These are phyloP conservation scores for Rhizopus stolonifer DNA, from an alignment of 371 early-diverging fungal species.

Conservation along the genomic window DNA sequence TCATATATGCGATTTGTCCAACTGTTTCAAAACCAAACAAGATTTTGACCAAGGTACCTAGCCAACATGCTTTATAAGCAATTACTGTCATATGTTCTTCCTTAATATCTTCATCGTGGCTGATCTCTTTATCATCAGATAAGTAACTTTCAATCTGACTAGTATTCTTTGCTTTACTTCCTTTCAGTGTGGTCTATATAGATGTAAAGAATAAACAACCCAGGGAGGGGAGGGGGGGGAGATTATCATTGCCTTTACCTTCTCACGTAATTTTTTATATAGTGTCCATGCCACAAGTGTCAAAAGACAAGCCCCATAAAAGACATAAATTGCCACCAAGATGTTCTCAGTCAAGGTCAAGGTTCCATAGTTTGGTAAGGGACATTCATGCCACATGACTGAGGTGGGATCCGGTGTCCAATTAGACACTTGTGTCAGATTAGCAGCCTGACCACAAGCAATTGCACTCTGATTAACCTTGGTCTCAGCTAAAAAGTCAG, in stretches of 20 bases:
- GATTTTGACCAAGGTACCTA: slow-evolving; percentile 29
- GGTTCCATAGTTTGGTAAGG: slow-evolving; percentile 38
- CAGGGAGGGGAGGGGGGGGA: too few relatives aligned
- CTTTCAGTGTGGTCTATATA: too few relatives aligned
- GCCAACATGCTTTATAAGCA: slow-evolving; percentile 34
- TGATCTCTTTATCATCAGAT: background rate
- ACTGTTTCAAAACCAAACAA: slow-evolving; percentile 35
- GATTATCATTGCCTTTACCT: background rate
- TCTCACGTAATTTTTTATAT: slow-evolving; percentile 53
- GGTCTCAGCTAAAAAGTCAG: slow-evolving; percentile 40
- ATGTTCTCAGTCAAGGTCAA: slow-evolving; percentile 37
- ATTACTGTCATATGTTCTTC: slow-evolving; percentile 39
- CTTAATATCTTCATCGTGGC: too few relatives aligned
- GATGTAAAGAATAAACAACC: too few relatives aligned
- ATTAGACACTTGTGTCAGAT: slow-evolving; percentile 24
- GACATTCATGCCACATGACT: slow-evolving; percentile 54
- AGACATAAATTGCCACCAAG: slow-evolving; percentile 47
- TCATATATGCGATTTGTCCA: slow-evolving; percentile 40
- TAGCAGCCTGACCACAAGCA: slow-evolving; percentile 34
- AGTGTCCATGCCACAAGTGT: slow-evolving; percentile 52
- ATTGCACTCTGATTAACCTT: slow-evolving; percentile 39
- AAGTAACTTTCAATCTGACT: background rate
- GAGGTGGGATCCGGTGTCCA: slow-evolving; percentile 44
- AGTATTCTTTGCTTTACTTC: too few relatives aligned
- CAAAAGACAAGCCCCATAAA: slow-evolving; percentile 58